Percentiles rank a stretch among this genome's conserved stretches.
Evolutionary conservation across 176 grass and related monocot genomes (phyloP).

Genomic region (Avena eriantha): DNA sequence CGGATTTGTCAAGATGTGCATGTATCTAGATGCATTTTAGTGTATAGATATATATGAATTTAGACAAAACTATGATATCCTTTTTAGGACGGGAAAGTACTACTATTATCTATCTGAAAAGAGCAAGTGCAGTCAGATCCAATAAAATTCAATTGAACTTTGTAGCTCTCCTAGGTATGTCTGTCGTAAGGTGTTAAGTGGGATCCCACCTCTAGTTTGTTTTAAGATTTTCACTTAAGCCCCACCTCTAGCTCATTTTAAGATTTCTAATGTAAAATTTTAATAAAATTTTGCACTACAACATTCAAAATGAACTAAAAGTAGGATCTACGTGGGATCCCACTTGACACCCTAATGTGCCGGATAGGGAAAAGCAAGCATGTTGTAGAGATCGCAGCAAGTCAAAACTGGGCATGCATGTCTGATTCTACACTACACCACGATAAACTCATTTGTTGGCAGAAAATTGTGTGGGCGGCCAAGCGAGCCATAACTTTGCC

Average conservation of each 20-base stretch:
- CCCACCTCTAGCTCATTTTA: too few relatives aligned
- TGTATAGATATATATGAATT: too few relatives aligned
- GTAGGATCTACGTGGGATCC: too few relatives aligned
- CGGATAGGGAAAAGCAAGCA: neutral
- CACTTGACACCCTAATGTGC: neutral
- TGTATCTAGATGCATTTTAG: too few relatives aligned
- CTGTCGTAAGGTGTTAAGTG: neutral
- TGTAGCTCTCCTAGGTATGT: neutral
- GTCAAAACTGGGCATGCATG: neutral
- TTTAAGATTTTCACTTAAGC: too few relatives aligned
- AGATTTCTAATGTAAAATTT: too few relatives aligned
- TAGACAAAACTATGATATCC: too few relatives aligned
- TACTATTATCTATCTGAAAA: neutral
- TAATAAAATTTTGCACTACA: too few relatives aligned
- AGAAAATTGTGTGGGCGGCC: neutral
- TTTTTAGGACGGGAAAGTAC: neutral
- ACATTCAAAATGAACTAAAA: too few relatives aligned
- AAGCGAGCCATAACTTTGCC: neutral
- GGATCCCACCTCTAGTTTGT: too few relatives aligned
- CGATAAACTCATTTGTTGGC: neutral
- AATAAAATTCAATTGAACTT: neutral
- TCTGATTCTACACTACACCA: neutral
- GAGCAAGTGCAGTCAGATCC: neutral
- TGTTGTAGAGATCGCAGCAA: neutral
- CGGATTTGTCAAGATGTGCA: too few relatives aligned